Conservation (phyloP, 495 filamentous ascomycete species). For the Talaromyces nanjingensis region DNA sequence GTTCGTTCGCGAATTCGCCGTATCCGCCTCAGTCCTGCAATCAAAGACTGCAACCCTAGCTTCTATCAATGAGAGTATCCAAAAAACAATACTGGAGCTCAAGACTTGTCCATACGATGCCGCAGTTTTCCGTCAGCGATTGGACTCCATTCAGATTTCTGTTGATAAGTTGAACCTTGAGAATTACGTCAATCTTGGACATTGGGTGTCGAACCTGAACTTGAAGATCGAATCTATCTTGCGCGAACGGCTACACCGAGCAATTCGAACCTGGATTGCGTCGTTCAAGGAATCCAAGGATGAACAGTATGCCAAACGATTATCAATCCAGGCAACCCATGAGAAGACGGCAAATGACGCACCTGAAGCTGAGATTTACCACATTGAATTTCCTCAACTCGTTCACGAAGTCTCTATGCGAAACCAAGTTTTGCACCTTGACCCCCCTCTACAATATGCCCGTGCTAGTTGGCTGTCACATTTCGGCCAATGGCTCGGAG, state of each 20-base stretch:
- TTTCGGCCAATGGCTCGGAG: conserved; percentile 85
- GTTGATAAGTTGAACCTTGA: conserved; percentile 95
- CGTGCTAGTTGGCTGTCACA: conserved; percentile 90
- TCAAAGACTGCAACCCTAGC: conserved; percentile 71
- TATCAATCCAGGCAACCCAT: conserved; percentile 25
- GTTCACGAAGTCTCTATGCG: conserved; percentile 91
- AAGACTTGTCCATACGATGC: conserved; percentile 76
- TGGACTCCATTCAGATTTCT: conserved; percentile 77
- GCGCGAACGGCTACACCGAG: conserved; percentile 66
- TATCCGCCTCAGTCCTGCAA: conserved; percentile 76
- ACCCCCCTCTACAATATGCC: conserved; percentile 86
- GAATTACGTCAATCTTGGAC: conserved; percentile 82
- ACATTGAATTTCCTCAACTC: conserved; percentile 46
- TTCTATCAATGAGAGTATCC: conserved; percentile 72
- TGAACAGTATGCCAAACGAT: conserved; percentile 22
- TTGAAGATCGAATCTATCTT: conserved; percentile 71
- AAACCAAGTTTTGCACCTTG: conserved; percentile 92
- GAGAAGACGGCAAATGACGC: conserved; percentile 33
- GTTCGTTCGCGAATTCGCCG: conserved; percentile 88
- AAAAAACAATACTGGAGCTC: conserved; percentile 76
- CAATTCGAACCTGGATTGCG: conserved; percentile 76
- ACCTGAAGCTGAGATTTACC: conserved; percentile 45
- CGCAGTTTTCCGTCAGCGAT: conserved; percentile 64
- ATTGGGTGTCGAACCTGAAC: conserved; percentile 86
- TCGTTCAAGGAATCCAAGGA: conserved; percentile 62